Evolutionary conservation across 1,284 basidiomycete genomes (phyloP).

Genomic region (Tilletia indica): DNA sequence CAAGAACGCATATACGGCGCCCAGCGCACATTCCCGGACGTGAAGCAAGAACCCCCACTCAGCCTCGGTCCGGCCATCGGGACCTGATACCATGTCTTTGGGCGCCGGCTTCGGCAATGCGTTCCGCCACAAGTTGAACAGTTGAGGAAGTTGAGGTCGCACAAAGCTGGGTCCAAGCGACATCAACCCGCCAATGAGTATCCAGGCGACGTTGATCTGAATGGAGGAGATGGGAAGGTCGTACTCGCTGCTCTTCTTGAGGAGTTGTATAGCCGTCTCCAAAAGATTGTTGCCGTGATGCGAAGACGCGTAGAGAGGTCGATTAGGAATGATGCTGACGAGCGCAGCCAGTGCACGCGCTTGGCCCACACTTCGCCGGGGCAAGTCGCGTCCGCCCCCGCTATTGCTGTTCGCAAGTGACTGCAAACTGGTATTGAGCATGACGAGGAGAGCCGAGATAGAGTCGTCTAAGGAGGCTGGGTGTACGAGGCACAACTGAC

Average conservation of each 20-base stretch:
- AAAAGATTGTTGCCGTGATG: slow-evolving; percentile 87
- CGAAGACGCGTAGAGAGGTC: slow-evolving; percentile 90
- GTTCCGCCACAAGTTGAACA: slow-evolving; percentile 93
- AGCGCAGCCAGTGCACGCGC: slow-evolving; percentile 84
- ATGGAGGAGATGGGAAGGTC: slow-evolving; percentile 76
- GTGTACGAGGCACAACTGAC: slow-evolving; percentile 83
- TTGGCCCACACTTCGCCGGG: slow-evolving; percentile 79
- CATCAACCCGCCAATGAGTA: slow-evolving; percentile 83
- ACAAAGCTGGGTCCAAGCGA: slow-evolving; percentile 90
- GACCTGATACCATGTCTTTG: slow-evolving; percentile 72
- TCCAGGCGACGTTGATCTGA: slow-evolving; percentile 94
- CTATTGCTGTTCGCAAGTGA: slow-evolving; percentile 54
- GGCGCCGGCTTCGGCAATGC: slow-evolving; percentile 89
- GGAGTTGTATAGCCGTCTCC: slow-evolving; percentile 81
- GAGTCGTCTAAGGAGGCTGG: slow-evolving; percentile 78
- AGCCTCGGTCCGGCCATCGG: slow-evolving; percentile 59
- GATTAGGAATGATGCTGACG: slow-evolving; percentile 77
- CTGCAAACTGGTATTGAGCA: slow-evolving; percentile 75
- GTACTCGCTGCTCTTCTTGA: slow-evolving; percentile 88
- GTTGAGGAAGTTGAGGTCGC: slow-evolving; percentile 81
- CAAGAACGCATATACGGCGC: slow-evolving; percentile 83
- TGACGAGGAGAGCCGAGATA: slow-evolving; percentile 71
- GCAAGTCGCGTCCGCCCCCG: slow-evolving; percentile 64
- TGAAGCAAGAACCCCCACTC: slow-evolving; percentile 92
- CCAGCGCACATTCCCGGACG: slow-evolving; percentile 84